phyloP scores from a whole-genome alignment of 2,329 filamentous ascomycete species.

The Polytolypa hystricis region DNA sequence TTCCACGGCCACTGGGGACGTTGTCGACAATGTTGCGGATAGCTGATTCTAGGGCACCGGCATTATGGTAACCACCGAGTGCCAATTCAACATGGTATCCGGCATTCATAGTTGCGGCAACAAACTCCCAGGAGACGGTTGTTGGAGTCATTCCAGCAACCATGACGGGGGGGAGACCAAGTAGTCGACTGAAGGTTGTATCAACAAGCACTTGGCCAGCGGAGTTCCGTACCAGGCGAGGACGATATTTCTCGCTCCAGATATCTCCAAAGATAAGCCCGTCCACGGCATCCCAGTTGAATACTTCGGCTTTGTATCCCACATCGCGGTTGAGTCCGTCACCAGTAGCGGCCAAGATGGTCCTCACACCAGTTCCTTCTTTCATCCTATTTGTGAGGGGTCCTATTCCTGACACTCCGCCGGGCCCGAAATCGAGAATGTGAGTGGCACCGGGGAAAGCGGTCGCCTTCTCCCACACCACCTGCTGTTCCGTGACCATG shows the following conservation, averaged over 20 bases:
- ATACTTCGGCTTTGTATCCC: too few relatives aligned
- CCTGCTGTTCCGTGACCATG: slow-evolving; percentile 18
- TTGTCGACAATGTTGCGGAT: slow-evolving; percentile 34
- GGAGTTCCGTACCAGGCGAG: slow-evolving; percentile 13
- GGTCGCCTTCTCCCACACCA: slow-evolving; percentile 18
- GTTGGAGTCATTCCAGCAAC: background rate
- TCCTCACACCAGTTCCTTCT: slow-evolving; percentile 21
- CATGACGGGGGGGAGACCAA: slow-evolving; percentile 29
- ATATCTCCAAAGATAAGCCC: too few relatives aligned
- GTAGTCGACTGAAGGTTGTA: slow-evolving; percentile 39
- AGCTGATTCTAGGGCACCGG: slow-evolving; percentile 33
- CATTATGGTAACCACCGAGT: background rate
- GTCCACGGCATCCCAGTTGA: too few relatives aligned
- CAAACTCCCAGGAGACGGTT: background rate
- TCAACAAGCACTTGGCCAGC: slow-evolving; percentile 20
- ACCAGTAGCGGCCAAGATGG: slow-evolving; percentile 15
- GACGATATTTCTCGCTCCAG: slow-evolving; percentile 20
- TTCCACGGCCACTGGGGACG: slow-evolving; percentile 39
- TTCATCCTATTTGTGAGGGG: slow-evolving; percentile 19
- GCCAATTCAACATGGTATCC: background rate
- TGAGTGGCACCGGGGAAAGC: slow-evolving; percentile 20
- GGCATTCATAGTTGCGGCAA: background rate
- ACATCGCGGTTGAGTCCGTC: too few relatives aligned
- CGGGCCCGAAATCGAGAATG: slow-evolving; percentile 25
- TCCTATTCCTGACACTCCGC: slow-evolving; percentile 19